These are phyloP conservation scores for Hymenoscyphus occultus DNA, from an alignment of 2,329 filamentous ascomycete species.

Conservation along the genomic window DNA sequence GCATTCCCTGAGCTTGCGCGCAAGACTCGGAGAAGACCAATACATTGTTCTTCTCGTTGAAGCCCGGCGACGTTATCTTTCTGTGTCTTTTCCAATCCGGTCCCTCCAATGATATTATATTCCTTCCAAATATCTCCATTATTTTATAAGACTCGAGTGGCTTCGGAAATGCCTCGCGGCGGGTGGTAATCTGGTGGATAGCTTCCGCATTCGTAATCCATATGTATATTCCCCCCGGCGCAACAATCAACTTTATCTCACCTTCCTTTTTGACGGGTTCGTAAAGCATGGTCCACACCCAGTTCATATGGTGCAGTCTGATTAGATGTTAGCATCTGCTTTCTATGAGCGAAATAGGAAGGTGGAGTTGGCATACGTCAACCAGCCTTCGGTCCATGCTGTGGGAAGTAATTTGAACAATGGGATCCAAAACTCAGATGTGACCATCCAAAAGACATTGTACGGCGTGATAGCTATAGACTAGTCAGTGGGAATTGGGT, in stretches of 20 bases:
- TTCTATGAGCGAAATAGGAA: not conserved
- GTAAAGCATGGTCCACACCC: slow-evolving; percentile 54
- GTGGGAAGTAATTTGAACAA: slow-evolving; percentile 54
- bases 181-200: slow-evolving; percentile 61
- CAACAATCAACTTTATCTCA: slow-evolving; percentile 64
- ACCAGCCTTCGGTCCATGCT: slow-evolving; percentile 54
- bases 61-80: slow-evolving; percentile 67
- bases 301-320: slow-evolving; percentile 42
- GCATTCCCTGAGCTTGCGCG: slow-evolving; percentile 60
- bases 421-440: slow-evolving; percentile 52
- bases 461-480: slow-evolving; percentile 48
- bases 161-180: slow-evolving; percentile 71
- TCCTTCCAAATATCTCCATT: slow-evolving; percentile 66
- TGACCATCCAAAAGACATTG: slow-evolving; percentile 54
- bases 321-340: not conserved
- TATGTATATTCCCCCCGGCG: slow-evolving; percentile 51
- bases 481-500: slow-evolving; percentile 6
- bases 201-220: slow-evolving; percentile 62
- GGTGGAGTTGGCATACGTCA: slow-evolving; percentile 49
- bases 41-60: slow-evolving; percentile 73
- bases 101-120: slow-evolving; percentile 69
- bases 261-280: slow-evolving; percentile 56
- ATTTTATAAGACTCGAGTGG: slow-evolving; percentile 56
- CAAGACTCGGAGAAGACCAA: slow-evolving; percentile 63
- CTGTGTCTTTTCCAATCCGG: slow-evolving; percentile 68